Evolutionary conservation across 208 protist genomes (phyloP).

Genomic region (Porcisia hertigi): DNA sequence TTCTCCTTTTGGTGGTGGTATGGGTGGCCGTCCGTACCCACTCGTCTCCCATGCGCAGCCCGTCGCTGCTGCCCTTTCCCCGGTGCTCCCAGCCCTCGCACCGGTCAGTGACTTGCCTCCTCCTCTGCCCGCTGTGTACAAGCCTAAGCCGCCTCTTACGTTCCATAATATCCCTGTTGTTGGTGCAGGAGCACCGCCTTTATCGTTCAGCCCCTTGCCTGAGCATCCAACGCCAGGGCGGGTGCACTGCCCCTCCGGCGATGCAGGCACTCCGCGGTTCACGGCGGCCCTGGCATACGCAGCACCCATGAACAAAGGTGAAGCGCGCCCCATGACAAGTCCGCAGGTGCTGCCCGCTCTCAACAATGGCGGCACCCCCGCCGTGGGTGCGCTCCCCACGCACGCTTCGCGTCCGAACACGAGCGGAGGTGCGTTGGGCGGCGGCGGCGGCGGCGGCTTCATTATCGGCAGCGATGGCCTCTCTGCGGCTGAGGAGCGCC

Average conservation of each 20-base stretch:
- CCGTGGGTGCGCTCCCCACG: not conserved
- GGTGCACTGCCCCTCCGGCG: not conserved
- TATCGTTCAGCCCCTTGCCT: not conserved
- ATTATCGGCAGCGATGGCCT: constrained; percentile 32
- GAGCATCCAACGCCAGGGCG: constrained; percentile 6
- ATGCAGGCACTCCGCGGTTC: not conserved
- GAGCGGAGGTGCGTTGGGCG: constrained; percentile 4
- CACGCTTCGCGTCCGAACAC: constrained; percentile 18
- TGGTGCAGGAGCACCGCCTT: not conserved
- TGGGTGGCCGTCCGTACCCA: constrained; percentile 2
- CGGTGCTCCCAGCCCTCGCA: constrained; percentile 29
- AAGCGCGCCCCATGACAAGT: constrained; percentile 14
- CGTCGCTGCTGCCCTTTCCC: constrained; percentile 22
- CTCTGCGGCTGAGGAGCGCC: constrained; percentile 27
- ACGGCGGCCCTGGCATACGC: constrained; percentile 14
- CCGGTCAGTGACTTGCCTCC: constrained; percentile 32
- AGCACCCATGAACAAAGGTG: constrained; percentile 6
- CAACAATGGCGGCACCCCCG: not conserved
- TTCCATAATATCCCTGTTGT: constrained; percentile 24
- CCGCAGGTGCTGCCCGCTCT: constrained; percentile 18
- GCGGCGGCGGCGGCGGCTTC: constrained; percentile 12
- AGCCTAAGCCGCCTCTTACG: constrained; percentile 42
- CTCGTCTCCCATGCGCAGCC: constrained; percentile 17
- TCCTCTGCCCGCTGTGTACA: constrained; percentile 40
- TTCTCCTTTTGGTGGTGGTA: constrained; percentile 6